A percentile compares a stretch with the other conserved stretches of the same genome.
These are phyloP conservation scores for Acaromyces ingoldii DNA, from an alignment of 1,284 basidiomycete species.

Conservation along the genomic window DNA sequence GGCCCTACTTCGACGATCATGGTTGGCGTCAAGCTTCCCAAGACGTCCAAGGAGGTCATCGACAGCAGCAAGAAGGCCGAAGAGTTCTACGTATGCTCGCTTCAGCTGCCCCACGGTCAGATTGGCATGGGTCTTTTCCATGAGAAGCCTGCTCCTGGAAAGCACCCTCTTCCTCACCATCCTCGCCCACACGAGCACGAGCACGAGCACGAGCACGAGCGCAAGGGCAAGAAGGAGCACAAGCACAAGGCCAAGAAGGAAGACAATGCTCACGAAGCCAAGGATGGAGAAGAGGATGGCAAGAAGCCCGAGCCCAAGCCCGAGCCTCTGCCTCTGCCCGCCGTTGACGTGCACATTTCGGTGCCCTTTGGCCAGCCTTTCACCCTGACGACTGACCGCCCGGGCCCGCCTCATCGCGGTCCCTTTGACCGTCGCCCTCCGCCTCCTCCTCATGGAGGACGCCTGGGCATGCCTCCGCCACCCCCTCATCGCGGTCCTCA, in stretches of 20 bases:
- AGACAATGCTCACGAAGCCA: no score
- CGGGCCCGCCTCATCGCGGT: background rate
- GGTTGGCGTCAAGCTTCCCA: background rate
- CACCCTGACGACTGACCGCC: background rate
- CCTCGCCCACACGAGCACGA: background rate
- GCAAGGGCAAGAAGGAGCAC: background rate
- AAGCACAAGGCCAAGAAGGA: background rate
- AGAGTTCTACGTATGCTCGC: background rate
- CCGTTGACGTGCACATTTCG: background rate
- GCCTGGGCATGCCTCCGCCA: no score
- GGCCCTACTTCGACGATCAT: background rate
- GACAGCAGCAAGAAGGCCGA: background rate
- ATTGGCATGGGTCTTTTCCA: constrained; percentile 3
- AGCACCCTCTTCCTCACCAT: background rate
- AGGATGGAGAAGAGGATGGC: no score
- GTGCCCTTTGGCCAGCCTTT: background rate
- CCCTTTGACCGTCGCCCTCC: no score
- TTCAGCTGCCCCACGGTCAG: background rate
- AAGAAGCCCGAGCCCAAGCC: background rate
- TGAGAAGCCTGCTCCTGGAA: background rate
- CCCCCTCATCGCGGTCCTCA: no score
- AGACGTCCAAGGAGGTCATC: background rate
- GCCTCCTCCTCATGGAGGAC: no score
- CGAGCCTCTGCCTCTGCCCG: background rate
- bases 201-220: background rate